phyloP scores from a whole-genome alignment of 1,284 basidiomycete genomes.

The Sphagnurus paluster region DNA sequence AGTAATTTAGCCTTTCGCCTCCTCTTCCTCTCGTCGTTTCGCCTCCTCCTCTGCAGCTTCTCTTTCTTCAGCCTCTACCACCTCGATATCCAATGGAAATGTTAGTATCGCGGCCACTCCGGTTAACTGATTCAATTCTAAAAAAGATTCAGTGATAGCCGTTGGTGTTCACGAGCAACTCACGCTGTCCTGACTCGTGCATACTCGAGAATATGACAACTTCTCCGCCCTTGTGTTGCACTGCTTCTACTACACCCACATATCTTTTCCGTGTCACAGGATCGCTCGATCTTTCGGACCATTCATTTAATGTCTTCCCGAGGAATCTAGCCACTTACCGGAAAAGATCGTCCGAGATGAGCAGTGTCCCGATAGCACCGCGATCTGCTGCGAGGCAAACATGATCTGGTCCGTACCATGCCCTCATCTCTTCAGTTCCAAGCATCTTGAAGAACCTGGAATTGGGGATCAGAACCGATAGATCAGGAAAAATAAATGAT shows the following conservation, averaged over 20 bases:
- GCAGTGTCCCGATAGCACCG: conserved; percentile 90
- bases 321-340: conserved; percentile 47
- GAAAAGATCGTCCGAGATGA: conserved; percentile 96
- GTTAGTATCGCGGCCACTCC: conserved; percentile 96
- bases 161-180: conserved; percentile 28
- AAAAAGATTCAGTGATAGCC: conserved; percentile 4
- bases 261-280: conserved; percentile 80
- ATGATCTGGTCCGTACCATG: conserved; percentile 98
- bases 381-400: conserved; percentile 90
- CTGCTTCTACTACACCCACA: conserved; percentile 88
- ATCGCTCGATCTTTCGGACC: conserved; percentile 60
- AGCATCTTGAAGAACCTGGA: conserved; percentile 96
- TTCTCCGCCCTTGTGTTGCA: conserved; percentile 87
- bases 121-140: conserved; percentile 93
- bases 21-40: conserved; percentile 35
- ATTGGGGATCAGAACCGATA: not conserved
- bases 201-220: conserved; percentile 97
- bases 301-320: not conserved
- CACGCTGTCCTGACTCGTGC: conserved; percentile 98
- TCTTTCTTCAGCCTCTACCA: conserved; percentile 84
- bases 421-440: conserved; percentile 89
- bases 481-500: not conserved
- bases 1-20: conserved; percentile 21
- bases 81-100: conserved; percentile 94
- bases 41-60: conserved; percentile 57